Evolutionary conservation across 2,329 filamentous ascomycete species (phyloP), one percentile per base, ranked within the genome.

Genomic region (Dactylellina leptospora): DNA sequence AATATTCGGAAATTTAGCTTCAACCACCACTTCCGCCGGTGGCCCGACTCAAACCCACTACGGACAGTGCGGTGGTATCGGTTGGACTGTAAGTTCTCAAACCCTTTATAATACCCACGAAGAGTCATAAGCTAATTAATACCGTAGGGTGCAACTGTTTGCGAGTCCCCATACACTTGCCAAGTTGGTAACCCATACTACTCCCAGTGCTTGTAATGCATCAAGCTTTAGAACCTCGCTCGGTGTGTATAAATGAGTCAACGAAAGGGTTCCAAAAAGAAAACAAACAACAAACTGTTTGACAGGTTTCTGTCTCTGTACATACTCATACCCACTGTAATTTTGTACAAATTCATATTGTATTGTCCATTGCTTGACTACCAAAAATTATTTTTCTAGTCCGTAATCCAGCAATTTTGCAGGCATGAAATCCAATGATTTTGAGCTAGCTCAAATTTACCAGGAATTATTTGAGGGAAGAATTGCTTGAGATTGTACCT

Each of bases 111-210:
- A 45, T 45, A 13, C 13, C 1, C 2, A 18, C 4, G 25, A 22
- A n/a, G 8, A 1, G 20, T 13, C 44, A 2, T 40, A 36, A 25
- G 38, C 64, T 62, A 61, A 62, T 33, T 42, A 11, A 22, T 27
- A 23, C 18, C 3, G 1, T 50, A 71, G 64, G 79, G 79, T 44
- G 64, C 77, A 20, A 79, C 77, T 18, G 64, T 69, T 5, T 81
- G 80, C 75, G 77, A 74, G 4, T 73, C 75, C 13, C 77, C 77
- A 18, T 78, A 74, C 47, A 77, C 73, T 25, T 81, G 80, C 76
- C 78, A 77, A 25, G 74, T 74, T 45, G 59, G 74, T 70, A 81
- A 79, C 75, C 66, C 74, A n/a, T 81, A 78, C 69, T 81, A 81
- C 71, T 78, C 74, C 27, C 79, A 80, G 76, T 80, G 79, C 75